Evolutionary conservation across 2,329 filamentous ascomycete genomes (phyloP).

Genomic region (Pseudogymnoascus sp.): DNA sequence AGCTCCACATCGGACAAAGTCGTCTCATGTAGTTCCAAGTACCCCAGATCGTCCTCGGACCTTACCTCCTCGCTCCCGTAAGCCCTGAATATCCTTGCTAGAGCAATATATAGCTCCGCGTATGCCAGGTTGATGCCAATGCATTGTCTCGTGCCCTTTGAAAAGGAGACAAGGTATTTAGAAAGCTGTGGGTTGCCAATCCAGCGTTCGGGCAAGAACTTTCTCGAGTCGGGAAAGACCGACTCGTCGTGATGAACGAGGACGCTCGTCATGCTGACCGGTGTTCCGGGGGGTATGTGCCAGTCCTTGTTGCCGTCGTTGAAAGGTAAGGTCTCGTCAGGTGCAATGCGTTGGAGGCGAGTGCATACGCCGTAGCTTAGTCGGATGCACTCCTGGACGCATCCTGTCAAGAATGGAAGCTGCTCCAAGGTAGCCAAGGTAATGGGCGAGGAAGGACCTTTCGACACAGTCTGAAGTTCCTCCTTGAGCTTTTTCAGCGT

Average conservation of each 20-base stretch:
- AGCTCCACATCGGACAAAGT: conserved; percentile 17
- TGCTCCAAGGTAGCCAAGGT: conserved; percentile 18
- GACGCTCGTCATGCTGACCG: conserved; percentile 32
- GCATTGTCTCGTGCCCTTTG: conserved; percentile 34
- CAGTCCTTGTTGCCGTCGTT: conserved; percentile 14
- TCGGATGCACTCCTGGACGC: conserved; percentile 30
- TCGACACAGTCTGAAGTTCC: conserved; percentile 26
- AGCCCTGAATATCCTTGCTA: conserved; percentile 13
- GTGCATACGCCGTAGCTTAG: conserved; percentile 25
- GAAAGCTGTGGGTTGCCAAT: conserved; percentile 30
- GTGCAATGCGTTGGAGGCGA: conserved; percentile 23
- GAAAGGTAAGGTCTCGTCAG: conserved; percentile 17
- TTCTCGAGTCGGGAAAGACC: conserved; percentile 31
- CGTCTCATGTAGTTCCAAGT: conserved; percentile 24
- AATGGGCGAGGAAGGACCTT: conserved; percentile 10
- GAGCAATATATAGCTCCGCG: conserved; percentile 17
- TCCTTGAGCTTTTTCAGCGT: conserved; percentile 25
- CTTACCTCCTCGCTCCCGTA: conserved; percentile 16
- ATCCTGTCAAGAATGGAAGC: conserved; percentile 26
- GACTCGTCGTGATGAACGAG: conserved; percentile 33
- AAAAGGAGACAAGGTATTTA: conserved; percentile 34
- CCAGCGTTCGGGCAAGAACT: conserved; percentile 35
- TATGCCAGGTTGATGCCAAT: conserved; percentile 29
- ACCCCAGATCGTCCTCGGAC: conserved; percentile 16
- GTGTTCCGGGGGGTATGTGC: conserved; percentile 25